phyloP scores from a whole-genome alignment of 129 eudicot species.

The sunflower (Helianthus annuus) region HanXRQr2.0-SUNRISE NC_035446.2:25638435-25638934 shows the following conservation, averaged over 20 bases:
- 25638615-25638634: neutral
- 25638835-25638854: too few relatives aligned
- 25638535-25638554: slow-evolving; percentile 8
- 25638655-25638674: neutral
- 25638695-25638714: slow-evolving; percentile 7
- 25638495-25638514: neutral
- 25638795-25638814: neutral
- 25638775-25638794: neutral
- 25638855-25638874: too few relatives aligned
- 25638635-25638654: neutral
- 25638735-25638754: neutral
- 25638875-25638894: too few relatives aligned
- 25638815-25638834: neutral
- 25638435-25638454: slow-evolving; percentile 15
- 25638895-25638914: too few relatives aligned
- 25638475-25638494: neutral
- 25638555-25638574: slow-evolving; percentile 1
- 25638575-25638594: neutral
- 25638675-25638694: neutral
- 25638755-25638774: neutral
- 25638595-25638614: neutral
- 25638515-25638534: slow-evolving; percentile 17
- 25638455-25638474: slow-evolving; percentile 19
- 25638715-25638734: neutral
- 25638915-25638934: too few relatives aligned